phyloP scores from a whole-genome alignment of 352 stramenopile species.

The Globisporangium heterothallicum region DNA sequence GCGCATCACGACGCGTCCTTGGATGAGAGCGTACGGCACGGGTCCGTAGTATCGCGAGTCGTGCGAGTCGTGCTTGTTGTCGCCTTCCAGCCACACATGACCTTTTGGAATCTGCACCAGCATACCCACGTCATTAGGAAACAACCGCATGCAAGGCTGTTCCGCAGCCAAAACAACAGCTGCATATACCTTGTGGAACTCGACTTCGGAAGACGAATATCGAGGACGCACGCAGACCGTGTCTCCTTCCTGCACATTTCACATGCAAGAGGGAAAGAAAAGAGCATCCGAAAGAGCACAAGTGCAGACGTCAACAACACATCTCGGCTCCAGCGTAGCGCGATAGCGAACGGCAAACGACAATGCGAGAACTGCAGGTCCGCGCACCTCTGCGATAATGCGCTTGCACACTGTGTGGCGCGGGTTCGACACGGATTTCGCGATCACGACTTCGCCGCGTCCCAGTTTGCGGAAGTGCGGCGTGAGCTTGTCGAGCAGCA shows the following conservation, averaged over 20 bases:
- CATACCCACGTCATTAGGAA: background rate
- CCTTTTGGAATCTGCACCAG: conserved; percentile 72
- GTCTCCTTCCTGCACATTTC: conserved; percentile 50
- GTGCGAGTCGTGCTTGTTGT: conserved; percentile 95
- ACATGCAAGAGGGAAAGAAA: too few species aligned
- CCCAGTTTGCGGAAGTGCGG: conserved; percentile 55
- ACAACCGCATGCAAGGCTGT: background rate
- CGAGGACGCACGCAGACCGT: conserved; percentile 65
- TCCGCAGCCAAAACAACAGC: too few species aligned
- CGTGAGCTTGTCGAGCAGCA: conserved; percentile 87
- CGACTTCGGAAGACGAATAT: conserved; percentile 67
- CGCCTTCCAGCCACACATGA: conserved; percentile 96
- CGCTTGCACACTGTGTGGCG: conserved; percentile 88
- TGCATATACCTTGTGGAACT: conserved; percentile 78
- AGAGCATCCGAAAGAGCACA: too few species aligned
- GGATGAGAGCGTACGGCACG: conserved; percentile 88
- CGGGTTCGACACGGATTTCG: conserved; percentile 82
- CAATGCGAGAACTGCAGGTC: background rate
- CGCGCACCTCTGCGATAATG: conserved; percentile 72
- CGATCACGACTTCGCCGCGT: conserved; percentile 85
- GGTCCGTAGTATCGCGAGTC: conserved; percentile 95
- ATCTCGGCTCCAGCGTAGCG: too few species aligned
- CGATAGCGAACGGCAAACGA: background rate
- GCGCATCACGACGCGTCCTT: conserved; percentile 85
- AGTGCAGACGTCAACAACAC: too few species aligned